Evolutionary conservation across 192 early-diverging fungal genomes (phyloP), one percentile per base, ranked within the genome.

Genomic region (Coemansia erecta): DNA sequence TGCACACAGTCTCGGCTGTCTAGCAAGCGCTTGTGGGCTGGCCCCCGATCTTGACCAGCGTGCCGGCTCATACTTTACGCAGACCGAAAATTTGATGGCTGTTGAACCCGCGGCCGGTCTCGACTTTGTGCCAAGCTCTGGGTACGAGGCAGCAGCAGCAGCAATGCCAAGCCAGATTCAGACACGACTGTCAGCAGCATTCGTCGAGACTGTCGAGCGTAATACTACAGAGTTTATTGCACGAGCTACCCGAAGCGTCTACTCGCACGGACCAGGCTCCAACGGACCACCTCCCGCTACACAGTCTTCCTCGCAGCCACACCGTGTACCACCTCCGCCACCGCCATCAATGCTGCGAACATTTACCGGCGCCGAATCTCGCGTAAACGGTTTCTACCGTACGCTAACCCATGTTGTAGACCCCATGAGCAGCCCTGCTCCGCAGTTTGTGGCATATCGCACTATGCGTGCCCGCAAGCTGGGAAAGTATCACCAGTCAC

Each of bases 401-500:
- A 51, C 35, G 15, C 47, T 62, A 24, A 23, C 24, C 22, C 45
- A 47, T 7, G 52, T 64, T 21, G 50, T 52, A 11, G 73, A 76
- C 28, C 67, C 73, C 10, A 37, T 70, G 60, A 23, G 37, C 11
- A 69, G 46, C 63, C 39, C 47, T n/a, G 58, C 50, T 11, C 67
- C 63, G 28, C 73, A 76, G 56, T 76, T 70, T 58, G 63, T 41
- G 8, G 73, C 73, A 2, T 76, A 66, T 44, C 67, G 63, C 48
- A 62, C 58, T 19, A 76, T 76, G 62, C 63, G 63, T 17, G 51
- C 44, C 1, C 43, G 46, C n/a, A 68, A 68, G 47, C 66, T 76
- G 22, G 63, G 63, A 12, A 63, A 60, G 51, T 76, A 76, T 42
- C 49, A 55, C 43, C 62, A 49, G 39, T 54, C 53, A 33, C n/a